Evolutionary conservation across 2,329 filamentous ascomycete species (phyloP).

Genomic region (Fusarium kyushuense): DNA sequence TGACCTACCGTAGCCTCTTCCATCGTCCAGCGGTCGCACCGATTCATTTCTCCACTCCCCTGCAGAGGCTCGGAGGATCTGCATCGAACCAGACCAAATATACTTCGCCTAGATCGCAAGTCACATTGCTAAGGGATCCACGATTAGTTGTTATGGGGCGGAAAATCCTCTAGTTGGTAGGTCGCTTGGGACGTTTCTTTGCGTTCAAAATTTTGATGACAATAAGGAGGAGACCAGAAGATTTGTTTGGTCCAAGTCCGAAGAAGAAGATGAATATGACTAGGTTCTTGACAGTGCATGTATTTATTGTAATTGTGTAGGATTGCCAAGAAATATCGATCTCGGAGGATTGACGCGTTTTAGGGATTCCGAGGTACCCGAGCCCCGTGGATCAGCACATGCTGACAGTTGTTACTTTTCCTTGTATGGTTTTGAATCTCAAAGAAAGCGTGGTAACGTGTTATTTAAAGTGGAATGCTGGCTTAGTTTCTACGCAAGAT

Average conservation of each 20-base stretch:
- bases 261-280: neutral
- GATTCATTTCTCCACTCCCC: slow-evolving; percentile 8
- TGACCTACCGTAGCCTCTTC: neutral
- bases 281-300: neutral
- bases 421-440: neutral
- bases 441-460: neutral
- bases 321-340: neutral
- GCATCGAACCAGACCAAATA: neutral
- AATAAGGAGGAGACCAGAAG: neutral
- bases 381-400: neutral
- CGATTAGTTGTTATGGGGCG: neutral
- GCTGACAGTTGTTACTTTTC: neutral
- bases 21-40: neutral
- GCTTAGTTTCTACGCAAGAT: neutral
- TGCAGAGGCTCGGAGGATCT: neutral
- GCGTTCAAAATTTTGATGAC: neutral
- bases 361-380: slow-evolving; percentile 12
- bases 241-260: neutral
- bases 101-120: slow-evolving; percentile 1
- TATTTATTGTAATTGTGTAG: neutral
- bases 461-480: neutral
- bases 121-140: slow-evolving; percentile 13
- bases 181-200: neutral
- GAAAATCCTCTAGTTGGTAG: neutral
- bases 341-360: slow-evolving; percentile 5